Evolutionary conservation across 2,329 filamentous ascomycete genomes (phyloP).

Genomic region (Phyllosticta citrichinensis): DNA sequence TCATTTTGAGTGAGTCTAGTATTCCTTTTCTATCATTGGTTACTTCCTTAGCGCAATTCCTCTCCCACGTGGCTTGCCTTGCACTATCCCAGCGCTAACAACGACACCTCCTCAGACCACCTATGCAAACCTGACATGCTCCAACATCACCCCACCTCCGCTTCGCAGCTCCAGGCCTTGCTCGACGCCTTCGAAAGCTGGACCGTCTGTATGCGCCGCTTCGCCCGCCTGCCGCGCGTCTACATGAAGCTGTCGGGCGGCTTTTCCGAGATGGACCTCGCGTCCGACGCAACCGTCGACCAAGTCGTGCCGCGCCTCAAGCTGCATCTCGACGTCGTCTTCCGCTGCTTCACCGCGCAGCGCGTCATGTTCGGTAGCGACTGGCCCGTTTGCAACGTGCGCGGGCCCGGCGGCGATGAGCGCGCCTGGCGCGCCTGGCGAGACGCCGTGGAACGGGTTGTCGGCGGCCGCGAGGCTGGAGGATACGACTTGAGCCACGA

Average conservation of each 20-base stretch:
- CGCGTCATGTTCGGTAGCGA: constrained; percentile 86
- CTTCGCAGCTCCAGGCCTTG: constrained; percentile 45
- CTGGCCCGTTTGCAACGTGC: constrained; percentile 83
- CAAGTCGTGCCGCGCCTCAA: constrained; percentile 54
- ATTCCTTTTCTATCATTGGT: background rate
- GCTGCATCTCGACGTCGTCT: constrained; percentile 63
- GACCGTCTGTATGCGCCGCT: constrained; percentile 56
- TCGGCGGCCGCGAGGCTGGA: constrained; percentile 27
- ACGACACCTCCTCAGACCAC: constrained; percentile 53
- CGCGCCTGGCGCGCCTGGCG: constrained; percentile 69
- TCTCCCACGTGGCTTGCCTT: background rate
- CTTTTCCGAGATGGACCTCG: constrained; percentile 61
- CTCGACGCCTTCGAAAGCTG: constrained; percentile 57
- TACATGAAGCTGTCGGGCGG: constrained; percentile 88
- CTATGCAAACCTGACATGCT: constrained; percentile 80
- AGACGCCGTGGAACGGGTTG: constrained; percentile 47
- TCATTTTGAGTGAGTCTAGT: constrained; percentile 56
- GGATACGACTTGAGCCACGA: constrained; percentile 43
- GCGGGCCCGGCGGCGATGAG: constrained; percentile 40
- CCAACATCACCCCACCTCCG: constrained; percentile 29
- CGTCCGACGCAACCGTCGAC: constrained; percentile 34
- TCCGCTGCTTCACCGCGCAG: constrained; percentile 59
- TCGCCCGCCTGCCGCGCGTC: constrained; percentile 54
- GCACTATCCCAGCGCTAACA: background rate
- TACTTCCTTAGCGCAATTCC: background rate